phyloP scores from a whole-genome alignment of 2,329 filamentous ascomycete genomes.

The Teratosphaeria pseudoeucalypti region DNA sequence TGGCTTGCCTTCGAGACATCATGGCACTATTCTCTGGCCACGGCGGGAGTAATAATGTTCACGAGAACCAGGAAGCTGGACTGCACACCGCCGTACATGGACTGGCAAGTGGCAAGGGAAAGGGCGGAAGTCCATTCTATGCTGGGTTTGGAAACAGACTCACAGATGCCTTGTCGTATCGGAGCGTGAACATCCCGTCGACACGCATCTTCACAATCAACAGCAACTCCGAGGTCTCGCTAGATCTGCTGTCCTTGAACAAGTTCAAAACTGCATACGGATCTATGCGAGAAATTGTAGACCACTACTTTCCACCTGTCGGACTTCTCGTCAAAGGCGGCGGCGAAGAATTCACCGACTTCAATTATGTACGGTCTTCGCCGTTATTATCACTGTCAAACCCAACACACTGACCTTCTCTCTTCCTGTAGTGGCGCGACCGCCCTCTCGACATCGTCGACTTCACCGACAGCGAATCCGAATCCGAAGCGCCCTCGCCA shows the following conservation, averaged over 20 bases:
- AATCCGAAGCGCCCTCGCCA: slow-evolving; percentile 19
- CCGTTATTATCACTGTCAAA: neutral
- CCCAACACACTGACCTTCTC: neutral
- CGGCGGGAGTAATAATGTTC: slow-evolving; percentile 23
- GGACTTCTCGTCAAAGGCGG: slow-evolving; percentile 77
- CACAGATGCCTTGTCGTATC: slow-evolving; percentile 91
- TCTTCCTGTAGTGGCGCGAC: slow-evolving; percentile 58
- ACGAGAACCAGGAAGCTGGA: slow-evolving; percentile 19
- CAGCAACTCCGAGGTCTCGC: slow-evolving; percentile 85
- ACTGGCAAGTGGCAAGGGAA: slow-evolving; percentile 14
- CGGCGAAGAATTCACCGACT: slow-evolving; percentile 92
- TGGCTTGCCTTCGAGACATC: slow-evolving; percentile 94
- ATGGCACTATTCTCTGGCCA: slow-evolving; percentile 61
- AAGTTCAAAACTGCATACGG: slow-evolving; percentile 96
- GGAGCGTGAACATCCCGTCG: slow-evolving; percentile 87
- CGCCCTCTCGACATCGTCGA: slow-evolving; percentile 73
- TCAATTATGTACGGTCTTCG: slow-evolving; percentile 52
- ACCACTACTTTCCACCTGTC: slow-evolving; percentile 94
- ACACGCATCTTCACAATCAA: slow-evolving; percentile 98
- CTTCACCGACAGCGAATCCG: slow-evolving; percentile 68
- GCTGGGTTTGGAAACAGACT: slow-evolving; percentile 94
- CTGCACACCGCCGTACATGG: slow-evolving; percentile 12
- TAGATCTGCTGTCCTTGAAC: slow-evolving; percentile 82
- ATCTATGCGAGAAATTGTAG: slow-evolving; percentile 91
- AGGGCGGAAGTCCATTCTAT: slow-evolving; percentile 61